phyloP scores from a whole-genome alignment of 208 protist species.

The Naegleria gruberi region DNA sequence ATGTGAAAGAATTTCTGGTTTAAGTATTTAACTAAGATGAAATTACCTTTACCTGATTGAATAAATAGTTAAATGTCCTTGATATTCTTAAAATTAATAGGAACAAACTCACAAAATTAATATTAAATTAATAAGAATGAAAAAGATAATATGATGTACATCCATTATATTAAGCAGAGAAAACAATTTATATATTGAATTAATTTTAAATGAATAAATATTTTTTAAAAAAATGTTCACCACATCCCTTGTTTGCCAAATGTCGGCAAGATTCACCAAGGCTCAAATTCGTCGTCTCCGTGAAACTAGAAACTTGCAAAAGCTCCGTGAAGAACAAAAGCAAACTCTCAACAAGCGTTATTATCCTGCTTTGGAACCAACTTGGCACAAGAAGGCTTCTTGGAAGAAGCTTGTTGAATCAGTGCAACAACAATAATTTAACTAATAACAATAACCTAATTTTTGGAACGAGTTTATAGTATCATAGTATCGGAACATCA shows the following conservation, averaged over 20 bases:
- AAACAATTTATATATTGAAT: too few species aligned
- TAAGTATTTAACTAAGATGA: too few species aligned
- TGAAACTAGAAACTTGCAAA: background rate
- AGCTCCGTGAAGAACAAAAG: background rate
- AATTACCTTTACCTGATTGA: too few species aligned
- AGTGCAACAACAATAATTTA: background rate
- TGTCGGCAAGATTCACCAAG: background rate
- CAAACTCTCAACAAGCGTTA: background rate
- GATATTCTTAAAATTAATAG: too few species aligned
- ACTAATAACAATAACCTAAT: background rate
- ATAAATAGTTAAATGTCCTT: too few species aligned
- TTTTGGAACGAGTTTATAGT: too few species aligned
- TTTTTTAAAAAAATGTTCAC: background rate
- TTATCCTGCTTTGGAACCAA: background rate
- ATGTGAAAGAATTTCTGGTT: too few species aligned
- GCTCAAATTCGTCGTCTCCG: background rate
- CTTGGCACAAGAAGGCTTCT: background rate
- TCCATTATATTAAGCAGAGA: too few species aligned
- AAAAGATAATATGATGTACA: too few species aligned
- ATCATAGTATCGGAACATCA: too few species aligned
- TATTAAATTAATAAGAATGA: too few species aligned
- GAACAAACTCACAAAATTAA: too few species aligned
- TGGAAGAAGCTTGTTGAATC: background rate
- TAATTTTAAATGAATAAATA: background rate
- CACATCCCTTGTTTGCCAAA: background rate